Evolutionary conservation across 1,284 basidiomycete species (phyloP).

Genomic region (Phylloboletellus chloephorus): DNA sequence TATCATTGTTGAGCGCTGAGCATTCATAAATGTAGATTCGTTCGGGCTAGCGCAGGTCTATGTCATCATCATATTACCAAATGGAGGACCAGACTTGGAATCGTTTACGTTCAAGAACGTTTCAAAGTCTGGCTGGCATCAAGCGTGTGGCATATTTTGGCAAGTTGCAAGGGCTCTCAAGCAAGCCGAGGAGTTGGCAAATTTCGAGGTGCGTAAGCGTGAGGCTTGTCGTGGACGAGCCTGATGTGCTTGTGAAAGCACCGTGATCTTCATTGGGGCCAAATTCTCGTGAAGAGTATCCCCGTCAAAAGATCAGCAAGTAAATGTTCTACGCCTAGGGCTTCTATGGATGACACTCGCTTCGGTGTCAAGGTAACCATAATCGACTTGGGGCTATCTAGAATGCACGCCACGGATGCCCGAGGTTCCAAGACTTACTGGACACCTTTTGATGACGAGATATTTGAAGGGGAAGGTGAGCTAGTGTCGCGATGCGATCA

Average conservation of each 20-base stretch:
- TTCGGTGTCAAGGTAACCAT: constrained; percentile 74
- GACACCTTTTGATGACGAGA: constrained; percentile 75
- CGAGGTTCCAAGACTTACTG: constrained; percentile 48
- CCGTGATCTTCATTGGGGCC: constrained; percentile 97
- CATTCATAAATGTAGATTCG: constrained; percentile 45
- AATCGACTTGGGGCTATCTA: constrained; percentile 92
- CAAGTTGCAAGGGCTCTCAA: constrained; percentile 77
- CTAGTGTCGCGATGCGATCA: not conserved
- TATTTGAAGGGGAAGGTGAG: constrained; percentile 78
- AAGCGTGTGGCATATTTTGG: constrained; percentile 88
- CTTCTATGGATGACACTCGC: constrained; percentile 53
- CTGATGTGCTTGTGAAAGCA: constrained; percentile 52
- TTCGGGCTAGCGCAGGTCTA: constrained; percentile 77
- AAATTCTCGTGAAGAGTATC: constrained; percentile 75
- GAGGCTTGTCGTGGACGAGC: not conserved
- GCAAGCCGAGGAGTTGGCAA: constrained; percentile 69
- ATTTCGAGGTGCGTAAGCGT: constrained; percentile 72
- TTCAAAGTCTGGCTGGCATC: constrained; percentile 65
- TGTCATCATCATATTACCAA: constrained; percentile 81
- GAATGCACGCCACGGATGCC: constrained; percentile 60
- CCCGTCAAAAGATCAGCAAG: constrained; percentile 24
- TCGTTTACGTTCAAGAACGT: constrained; percentile 57
- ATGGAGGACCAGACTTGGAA: constrained; percentile 89
- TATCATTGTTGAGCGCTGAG: constrained; percentile 7
- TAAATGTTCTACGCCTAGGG: constrained; percentile 31